Base-by-base conservation (phyloP, 257 asterid genomes). In the Solanum pinnatisectum region DNA sequence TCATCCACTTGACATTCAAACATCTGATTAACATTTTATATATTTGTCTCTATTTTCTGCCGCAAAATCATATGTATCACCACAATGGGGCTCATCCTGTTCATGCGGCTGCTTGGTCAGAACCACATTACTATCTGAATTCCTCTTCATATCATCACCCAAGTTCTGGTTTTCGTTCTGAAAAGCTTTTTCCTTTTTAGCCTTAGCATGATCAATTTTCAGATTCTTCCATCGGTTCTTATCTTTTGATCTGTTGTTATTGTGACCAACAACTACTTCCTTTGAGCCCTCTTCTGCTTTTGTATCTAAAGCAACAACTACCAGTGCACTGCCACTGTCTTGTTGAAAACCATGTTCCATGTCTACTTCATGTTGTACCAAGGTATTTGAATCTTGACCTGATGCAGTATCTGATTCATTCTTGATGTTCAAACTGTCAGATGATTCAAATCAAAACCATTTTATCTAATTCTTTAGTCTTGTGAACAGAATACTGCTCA, bases 401-500 rank as follows among this genome's bases (percentile, higher is more conserved):
- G 25, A n/a, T 25, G 65, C 8, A 23, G n/a, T 84, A 36, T 56
- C 33, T 60, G 87, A 22, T 20, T 60, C 25, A 73, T 73, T 73
- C 11, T 73, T 84, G 35, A 84, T 49, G 13, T 60, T 46, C 77
- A 60, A 35, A 73, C 73, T 59, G 11, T 25, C 42, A 18, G 8
- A 83, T 25, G 63, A 12, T 60, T 67, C 76, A 52, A 35, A 83
- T 76, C 73, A 46, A 46, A 39, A 20, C 52, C 74, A 56, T 35
- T 37, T 35, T 83, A 4, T 59, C 74, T 59, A 59, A 23, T 56
- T 59, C 27, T 89, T 91, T 91, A 46, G 86, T 90, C 85, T 83
- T 52, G 87, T 72, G 89, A 23, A 82, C 87, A 25, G 81, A 36
- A 42, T 88, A 83, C 36, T 46, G 89, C 36, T 90, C 76, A 83